A percentile compares a stretch with the other conserved stretches of the same genome.
Evolutionary conservation across 331 rosid genomes (phyloP).

Genomic region (Malus hybrid): DNA sequence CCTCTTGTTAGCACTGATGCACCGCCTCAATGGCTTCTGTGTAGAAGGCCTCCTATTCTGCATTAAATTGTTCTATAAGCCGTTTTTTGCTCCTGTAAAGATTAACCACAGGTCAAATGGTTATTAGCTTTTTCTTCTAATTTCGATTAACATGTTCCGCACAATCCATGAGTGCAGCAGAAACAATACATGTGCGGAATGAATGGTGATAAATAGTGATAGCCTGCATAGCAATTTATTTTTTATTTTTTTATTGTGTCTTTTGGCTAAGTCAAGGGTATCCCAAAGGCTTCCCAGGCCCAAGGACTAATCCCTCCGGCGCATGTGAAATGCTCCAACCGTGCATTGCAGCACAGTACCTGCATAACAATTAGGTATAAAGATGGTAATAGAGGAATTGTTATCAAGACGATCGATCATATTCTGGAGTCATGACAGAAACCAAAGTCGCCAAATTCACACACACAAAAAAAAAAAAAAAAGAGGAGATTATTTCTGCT

Average conservation of each 20-base stretch:
- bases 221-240: background rate
- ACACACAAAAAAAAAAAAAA: background rate
- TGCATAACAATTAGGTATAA: no score
- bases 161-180: background rate
- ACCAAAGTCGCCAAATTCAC: background rate
- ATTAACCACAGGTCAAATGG: background rate
- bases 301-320: no score
- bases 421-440: background rate
- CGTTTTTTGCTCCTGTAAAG: constrained; percentile 60
- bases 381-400: no score
- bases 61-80: constrained; percentile 56
- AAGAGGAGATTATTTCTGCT: background rate
- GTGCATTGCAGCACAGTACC: background rate
- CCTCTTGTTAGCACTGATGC: constrained; percentile 28
- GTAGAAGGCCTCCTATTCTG: constrained; percentile 64
- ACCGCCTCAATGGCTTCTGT: constrained; percentile 70
- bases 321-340: no score
- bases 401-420: background rate
- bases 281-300: no score
- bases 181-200: background rate
- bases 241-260: no score
- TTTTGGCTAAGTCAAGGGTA: no score
- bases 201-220: background rate
- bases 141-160: background rate
- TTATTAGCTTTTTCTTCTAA: background rate